phyloP scores from a whole-genome alignment of 805 yeast species.

The Starmerella geochares region DNA sequence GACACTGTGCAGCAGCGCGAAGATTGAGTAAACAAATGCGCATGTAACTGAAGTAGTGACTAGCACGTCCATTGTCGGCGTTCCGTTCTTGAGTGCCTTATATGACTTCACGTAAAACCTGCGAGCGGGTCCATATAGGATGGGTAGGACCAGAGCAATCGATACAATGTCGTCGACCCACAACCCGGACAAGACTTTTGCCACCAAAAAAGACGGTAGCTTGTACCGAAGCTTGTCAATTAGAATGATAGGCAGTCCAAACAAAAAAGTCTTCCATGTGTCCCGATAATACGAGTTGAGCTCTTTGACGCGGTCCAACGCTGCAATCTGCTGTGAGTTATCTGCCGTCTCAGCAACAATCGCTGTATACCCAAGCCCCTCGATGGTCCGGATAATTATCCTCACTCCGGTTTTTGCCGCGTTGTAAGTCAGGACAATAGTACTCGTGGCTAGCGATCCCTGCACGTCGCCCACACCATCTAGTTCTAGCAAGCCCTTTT shows the following conservation, averaged over 20 bases:
- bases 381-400: slow-evolving; percentile 44
- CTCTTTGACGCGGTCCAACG: slow-evolving; percentile 61
- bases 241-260: slow-evolving; percentile 53
- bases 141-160: slow-evolving; percentile 45
- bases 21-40: slow-evolving; percentile 63
- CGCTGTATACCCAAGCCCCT: slow-evolving; percentile 47
- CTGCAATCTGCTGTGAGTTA: slow-evolving; percentile 55
- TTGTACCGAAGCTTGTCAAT: slow-evolving; percentile 36
- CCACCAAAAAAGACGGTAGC: slow-evolving; percentile 32
- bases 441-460: slow-evolving; percentile 46
- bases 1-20: slow-evolving; percentile 43
- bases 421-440: slow-evolving; percentile 46
- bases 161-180: slow-evolving; percentile 55
- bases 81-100: slow-evolving; percentile 53
- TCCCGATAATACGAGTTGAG: slow-evolving; percentile 58
- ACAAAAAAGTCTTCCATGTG: slow-evolving; percentile 41
- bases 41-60: slow-evolving; percentile 73
- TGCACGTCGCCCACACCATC: slow-evolving; percentile 43
- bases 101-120: slow-evolving; percentile 56
- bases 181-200: slow-evolving; percentile 46
- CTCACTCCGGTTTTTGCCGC: slow-evolving; percentile 47
- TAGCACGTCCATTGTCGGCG: slow-evolving; percentile 87
- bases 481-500: slow-evolving; percentile 36
- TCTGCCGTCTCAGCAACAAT: slow-evolving; percentile 40
- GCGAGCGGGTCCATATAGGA: slow-evolving; percentile 59